A percentile compares a stretch with the other conserved stretches of the same genome.
phyloP scores from a whole-genome alignment of 352 stramenopile species.

The Phytophthora macrochlamydospora region DNA sequence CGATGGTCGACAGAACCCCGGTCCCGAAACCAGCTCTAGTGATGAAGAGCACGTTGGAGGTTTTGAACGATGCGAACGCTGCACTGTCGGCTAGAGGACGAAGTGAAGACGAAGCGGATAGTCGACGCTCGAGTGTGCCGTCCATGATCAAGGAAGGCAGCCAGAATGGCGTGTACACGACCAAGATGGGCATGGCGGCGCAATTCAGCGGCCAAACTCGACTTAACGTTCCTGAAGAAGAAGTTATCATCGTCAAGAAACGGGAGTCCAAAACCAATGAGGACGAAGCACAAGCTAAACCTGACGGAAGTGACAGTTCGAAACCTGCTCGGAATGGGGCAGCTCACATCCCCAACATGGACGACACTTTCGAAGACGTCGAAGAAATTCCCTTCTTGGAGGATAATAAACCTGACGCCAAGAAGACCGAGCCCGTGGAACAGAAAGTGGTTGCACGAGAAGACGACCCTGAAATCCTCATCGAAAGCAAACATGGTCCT shows the following conservation, averaged over 20 bases:
- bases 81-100: constrained; percentile 38
- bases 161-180: constrained; percentile 28
- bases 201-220: constrained; percentile 58
- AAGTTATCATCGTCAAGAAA: constrained; percentile 75
- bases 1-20: constrained; percentile 21
- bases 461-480: constrained; percentile 61
- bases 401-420: constrained; percentile 51
- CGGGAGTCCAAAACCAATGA: constrained; percentile 45
- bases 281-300: constrained; percentile 19
- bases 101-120: constrained; percentile 24
- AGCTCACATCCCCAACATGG: constrained; percentile 31
- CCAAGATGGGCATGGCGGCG: constrained; percentile 50
- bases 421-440: constrained; percentile 27
- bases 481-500: constrained; percentile 56
- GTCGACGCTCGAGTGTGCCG: constrained; percentile 15
- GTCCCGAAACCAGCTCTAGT: constrained; percentile 32
- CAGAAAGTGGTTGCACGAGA: constrained; percentile 31
- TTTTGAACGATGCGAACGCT: constrained; percentile 67
- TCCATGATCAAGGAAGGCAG: constrained; percentile 10
- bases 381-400: constrained; percentile 84
- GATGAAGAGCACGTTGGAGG: constrained; percentile 75
- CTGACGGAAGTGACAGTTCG: constrained; percentile 13
- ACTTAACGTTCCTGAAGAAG: constrained; percentile 68
- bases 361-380: constrained; percentile 78
- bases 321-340: constrained; percentile 13